A percentile compares a stretch with the other conserved stretches of the same genome.
Evolutionary conservation across 768 basidiomycete species (phyloP).

Genomic region (Mrakia gelida): DNA sequence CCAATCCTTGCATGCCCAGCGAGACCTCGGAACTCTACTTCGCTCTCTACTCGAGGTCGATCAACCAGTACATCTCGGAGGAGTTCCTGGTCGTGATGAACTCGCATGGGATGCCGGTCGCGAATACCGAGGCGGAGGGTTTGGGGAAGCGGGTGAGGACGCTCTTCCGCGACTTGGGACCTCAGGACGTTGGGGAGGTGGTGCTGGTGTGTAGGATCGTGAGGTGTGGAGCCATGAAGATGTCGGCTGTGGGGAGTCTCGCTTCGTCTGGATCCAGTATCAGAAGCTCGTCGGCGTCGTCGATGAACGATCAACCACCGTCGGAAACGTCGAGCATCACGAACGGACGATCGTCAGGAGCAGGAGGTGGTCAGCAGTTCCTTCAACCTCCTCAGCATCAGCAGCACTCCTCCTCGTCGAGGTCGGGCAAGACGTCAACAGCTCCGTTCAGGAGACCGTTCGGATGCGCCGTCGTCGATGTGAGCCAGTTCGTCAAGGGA

Average conservation of each 20-base stretch:
- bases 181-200: constrained; percentile 75
- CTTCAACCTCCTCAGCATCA: background rate
- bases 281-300: background rate
- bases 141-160: constrained; percentile 60
- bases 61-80: constrained; percentile 76
- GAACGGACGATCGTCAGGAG: background rate
- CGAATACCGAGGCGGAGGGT: constrained; percentile 51
- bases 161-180: constrained; percentile 82
- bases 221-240: constrained; percentile 77
- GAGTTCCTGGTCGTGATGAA: constrained; percentile 86
- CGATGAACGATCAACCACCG: background rate
- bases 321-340: constrained; percentile 11
- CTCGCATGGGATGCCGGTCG: constrained; percentile 76
- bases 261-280: constrained; percentile 4
- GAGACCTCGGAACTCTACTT: constrained; percentile 92
- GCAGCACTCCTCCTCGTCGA: background rate
- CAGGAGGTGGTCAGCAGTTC: background rate
- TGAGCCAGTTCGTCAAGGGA: constrained; percentile 63
- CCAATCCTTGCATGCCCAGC: constrained; percentile 79
- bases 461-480: constrained; percentile 88
- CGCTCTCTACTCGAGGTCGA: constrained; percentile 81
- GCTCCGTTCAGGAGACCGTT: constrained; percentile 71
- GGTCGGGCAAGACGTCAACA: background rate
- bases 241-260: constrained; percentile 40
- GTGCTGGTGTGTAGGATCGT: constrained; percentile 89